Conservation (phyloP, 2,329 filamentous ascomycete genomes). For the Chrysosporium queenslandicum region DNA sequence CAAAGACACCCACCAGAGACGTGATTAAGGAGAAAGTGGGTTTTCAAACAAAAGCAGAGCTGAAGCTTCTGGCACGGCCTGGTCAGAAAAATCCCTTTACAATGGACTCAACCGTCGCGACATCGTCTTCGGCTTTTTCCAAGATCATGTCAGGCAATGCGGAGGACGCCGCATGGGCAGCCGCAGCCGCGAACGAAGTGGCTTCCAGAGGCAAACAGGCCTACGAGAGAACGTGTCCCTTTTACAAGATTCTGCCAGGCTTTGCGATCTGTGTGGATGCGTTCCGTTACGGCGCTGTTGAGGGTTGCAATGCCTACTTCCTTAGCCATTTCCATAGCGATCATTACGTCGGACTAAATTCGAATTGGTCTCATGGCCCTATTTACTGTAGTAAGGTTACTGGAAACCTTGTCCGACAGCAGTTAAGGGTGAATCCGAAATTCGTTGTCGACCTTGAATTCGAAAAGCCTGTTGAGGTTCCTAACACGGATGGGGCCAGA, state of each 20-base stretch:
- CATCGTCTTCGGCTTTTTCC: conserved; percentile 64
- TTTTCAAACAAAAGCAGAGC: conserved; percentile 50
- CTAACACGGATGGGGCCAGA: conserved; percentile 67
- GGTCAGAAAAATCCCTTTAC: conserved; percentile 72
- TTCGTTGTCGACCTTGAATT: conserved; percentile 82
- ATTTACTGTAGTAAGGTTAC: conserved; percentile 96
- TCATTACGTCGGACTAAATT: conserved; percentile 85
- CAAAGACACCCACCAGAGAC: conserved; percentile 18
- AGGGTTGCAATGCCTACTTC: conserved; percentile 90
- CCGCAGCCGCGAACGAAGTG: conserved; percentile 68
- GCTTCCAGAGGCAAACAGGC: conserved; percentile 74
- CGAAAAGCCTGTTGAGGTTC: conserved; percentile 67
- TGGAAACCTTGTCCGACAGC: conserved; percentile 74
- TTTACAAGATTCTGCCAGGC: conserved; percentile 95
- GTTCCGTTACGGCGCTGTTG: conserved; percentile 85
- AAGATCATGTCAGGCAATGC: conserved; percentile 88
- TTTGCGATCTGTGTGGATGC: conserved; percentile 92
- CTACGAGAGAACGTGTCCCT: conserved; percentile 84
- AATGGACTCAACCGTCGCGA: conserved; percentile 31
- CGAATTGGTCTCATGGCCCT: conserved; percentile 81
- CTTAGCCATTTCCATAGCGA: conserved; percentile 97
- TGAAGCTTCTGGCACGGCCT: conserved; percentile 61
- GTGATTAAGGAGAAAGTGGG: conserved; percentile 8
- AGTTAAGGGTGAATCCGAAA: conserved; percentile 73
- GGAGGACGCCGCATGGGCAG: conserved; percentile 82